Evolutionary conservation across 2,329 filamentous ascomycete species (phyloP).

Genomic region (Aureobasidium sp.): DNA sequence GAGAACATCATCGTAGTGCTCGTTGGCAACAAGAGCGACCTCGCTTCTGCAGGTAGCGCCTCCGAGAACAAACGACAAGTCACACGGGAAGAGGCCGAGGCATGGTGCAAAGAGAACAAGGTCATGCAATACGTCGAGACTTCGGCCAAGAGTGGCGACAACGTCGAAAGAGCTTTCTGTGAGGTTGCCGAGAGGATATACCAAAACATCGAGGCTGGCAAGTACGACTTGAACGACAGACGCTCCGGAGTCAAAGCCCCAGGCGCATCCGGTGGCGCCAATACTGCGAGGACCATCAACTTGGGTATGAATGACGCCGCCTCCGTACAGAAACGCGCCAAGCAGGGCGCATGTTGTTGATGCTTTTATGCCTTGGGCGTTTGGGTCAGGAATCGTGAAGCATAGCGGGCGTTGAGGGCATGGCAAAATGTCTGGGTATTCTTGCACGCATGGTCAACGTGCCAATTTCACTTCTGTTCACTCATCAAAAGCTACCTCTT

Average conservation of each 20-base stretch:
- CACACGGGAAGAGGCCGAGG: constrained; percentile 70
- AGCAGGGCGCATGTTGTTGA: constrained; percentile 24
- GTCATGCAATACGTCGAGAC: constrained; percentile 94
- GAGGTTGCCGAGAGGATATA: constrained; percentile 93
- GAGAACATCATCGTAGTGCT: constrained; percentile 90
- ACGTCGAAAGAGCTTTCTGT: constrained; percentile 86
- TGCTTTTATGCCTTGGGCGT: neutral
- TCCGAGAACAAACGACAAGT: constrained; percentile 66
- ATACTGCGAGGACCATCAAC: constrained; percentile 34
- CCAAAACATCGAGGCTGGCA: constrained; percentile 89
- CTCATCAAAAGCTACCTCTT: neutral
- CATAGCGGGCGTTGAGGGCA: constrained; percentile 9
- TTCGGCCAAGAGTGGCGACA: constrained; percentile 87
- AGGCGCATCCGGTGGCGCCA: constrained; percentile 38
- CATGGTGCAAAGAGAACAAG: constrained; percentile 78
- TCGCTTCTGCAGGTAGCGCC: constrained; percentile 41
- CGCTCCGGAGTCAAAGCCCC: constrained; percentile 78
- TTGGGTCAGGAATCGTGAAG: neutral
- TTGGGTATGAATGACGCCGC: constrained; percentile 34
- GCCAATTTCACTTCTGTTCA: neutral
- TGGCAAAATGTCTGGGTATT: neutral
- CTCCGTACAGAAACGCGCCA: constrained; percentile 23
- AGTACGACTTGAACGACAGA: constrained; percentile 88
- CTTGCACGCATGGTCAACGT: neutral
- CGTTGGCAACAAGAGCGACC: constrained; percentile 90